These are phyloP conservation scores for Boletus sensibilis DNA, from an alignment of 768 basidiomycete genomes.

Conservation along the genomic window DNA sequence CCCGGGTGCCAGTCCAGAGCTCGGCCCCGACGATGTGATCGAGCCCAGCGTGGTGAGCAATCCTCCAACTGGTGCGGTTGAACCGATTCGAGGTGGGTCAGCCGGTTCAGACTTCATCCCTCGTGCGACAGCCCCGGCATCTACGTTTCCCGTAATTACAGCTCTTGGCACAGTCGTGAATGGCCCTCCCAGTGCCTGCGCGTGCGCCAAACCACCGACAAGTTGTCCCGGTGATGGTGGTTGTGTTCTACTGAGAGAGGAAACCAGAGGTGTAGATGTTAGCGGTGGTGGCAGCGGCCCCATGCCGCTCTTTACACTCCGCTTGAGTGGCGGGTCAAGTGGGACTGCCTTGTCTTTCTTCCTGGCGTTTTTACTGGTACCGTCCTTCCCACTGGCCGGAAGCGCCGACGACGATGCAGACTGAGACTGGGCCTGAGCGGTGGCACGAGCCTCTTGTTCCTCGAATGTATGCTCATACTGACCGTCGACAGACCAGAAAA, in stretches of 20 bases:
- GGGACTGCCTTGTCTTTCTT: constrained; percentile 60
- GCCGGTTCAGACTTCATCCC: constrained; percentile 7
- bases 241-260: constrained; percentile 38
- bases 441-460: constrained; percentile 61
- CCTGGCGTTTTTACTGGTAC: constrained; percentile 32
- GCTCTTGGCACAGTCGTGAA: constrained; percentile 7
- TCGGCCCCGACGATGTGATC: not conserved
- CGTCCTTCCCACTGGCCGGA: constrained; percentile 37
- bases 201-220: not conserved
- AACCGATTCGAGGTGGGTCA: constrained; percentile 3
- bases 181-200: not conserved
- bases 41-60: not conserved
- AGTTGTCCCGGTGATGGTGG: constrained; percentile 3
- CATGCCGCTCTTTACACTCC: constrained; percentile 64
- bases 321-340: constrained; percentile 64
- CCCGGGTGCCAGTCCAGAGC: constrained; percentile 7
- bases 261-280: constrained; percentile 59
- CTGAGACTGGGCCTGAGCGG: constrained; percentile 30
- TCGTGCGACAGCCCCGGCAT: not conserved
- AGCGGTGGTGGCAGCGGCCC: constrained; percentile 65
- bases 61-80: not conserved
- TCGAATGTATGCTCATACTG: constrained; percentile 64
- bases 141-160: not conserved
- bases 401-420: constrained; percentile 24
- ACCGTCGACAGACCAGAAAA: constrained; percentile 90